Evolutionary conservation across 192 early-diverging fungal genomes (phyloP).

Genomic region (Gaertneriomyces sp.): DNA sequence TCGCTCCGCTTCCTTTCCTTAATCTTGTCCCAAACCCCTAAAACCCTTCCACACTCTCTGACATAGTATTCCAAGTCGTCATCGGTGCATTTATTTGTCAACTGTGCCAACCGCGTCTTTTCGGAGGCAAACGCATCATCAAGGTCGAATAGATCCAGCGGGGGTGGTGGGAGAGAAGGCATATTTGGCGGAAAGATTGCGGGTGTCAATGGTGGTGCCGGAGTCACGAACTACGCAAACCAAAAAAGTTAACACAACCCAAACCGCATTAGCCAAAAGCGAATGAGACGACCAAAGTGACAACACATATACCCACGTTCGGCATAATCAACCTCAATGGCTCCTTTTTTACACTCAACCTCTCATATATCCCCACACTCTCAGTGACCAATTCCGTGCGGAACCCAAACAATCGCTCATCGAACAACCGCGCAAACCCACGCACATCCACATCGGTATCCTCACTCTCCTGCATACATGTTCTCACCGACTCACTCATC

Average conservation of each 20-base stretch:
- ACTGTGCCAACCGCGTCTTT: slow-evolving; percentile 49
- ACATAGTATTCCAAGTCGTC: slow-evolving; percentile 65
- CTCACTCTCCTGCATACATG: slow-evolving; percentile 46
- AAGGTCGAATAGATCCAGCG: slow-evolving; percentile 61
- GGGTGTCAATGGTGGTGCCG: slow-evolving; percentile 57
- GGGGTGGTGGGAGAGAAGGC: slow-evolving; percentile 54
- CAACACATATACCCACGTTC: slow-evolving; percentile 31
- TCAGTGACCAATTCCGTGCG: slow-evolving; percentile 51
- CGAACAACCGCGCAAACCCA: slow-evolving; percentile 32
- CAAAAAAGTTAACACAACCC: slow-evolving; percentile 10
- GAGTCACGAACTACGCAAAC: slow-evolving; percentile 50
- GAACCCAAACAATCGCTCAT: slow-evolving; percentile 53
- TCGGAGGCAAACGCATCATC: slow-evolving; percentile 61
- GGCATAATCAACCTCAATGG: slow-evolving; percentile 60
- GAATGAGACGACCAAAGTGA: background rate
- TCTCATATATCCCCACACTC: slow-evolving; percentile 46
- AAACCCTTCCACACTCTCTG: slow-evolving; percentile 56
- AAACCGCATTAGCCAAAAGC: background rate
- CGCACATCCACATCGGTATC: too few species aligned
- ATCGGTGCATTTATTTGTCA: slow-evolving; percentile 64
- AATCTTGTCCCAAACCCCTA: slow-evolving; percentile 53
- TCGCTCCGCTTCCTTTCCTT: slow-evolving; percentile 31
- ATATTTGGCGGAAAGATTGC: slow-evolving; percentile 59
- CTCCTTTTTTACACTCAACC: slow-evolving; percentile 52
- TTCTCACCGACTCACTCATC: slow-evolving; percentile 47